Base-by-base conservation (phyloP, 176 grass and related monocot species). In the Microstegium vimineum region DNA sequence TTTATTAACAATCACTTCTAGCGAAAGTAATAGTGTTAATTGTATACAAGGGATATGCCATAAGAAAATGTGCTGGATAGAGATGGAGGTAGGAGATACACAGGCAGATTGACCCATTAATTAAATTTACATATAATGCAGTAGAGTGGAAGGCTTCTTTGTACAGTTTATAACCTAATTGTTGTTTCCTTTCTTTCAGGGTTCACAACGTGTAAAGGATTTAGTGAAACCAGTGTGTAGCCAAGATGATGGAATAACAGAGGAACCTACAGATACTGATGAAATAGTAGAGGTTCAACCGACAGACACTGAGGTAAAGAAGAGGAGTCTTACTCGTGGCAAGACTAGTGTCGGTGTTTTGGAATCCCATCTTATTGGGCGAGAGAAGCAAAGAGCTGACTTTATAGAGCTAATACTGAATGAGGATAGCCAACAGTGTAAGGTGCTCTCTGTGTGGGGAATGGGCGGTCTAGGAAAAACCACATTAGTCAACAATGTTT, bases 381-480 rank as follows among this genome's bases (percentile, higher is more conserved):
- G 71, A 3, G 17, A 41, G 0, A 13, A 70, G 12, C 74, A 71
- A 6, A 87, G 20, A 33, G 0, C 0, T 20, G 2, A 60, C 0
- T 5, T 91, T 28, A 49, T 85, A 2, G 3, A 32, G 2, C 26
- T 68, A 25, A 8, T 87, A 14, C 2, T 0, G 15, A 31, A 8
- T 0, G 0, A 28, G 4, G 1, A 33, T 6, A 15, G 6, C 0
- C 13, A 22, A 10, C 3, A 26, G 8, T 16, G 2, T 4, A 1
- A 51, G 42, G 87, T 82, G 3, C 77, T 86, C 1, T 71, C 77
- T 14, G n/a, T 90, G 2, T 73, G 80, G 2, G 88, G 83, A 22
- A 78, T 86, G 78, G 79, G 78, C 49, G 83, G 78, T 0, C 10
- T 77, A 17, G 83, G 73, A 51, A 90, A 86, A 61, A 90, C 83